phyloP scores from a whole-genome alignment of 768 basidiomycete species.

The Amanita pseudoporphyria region DNA sequence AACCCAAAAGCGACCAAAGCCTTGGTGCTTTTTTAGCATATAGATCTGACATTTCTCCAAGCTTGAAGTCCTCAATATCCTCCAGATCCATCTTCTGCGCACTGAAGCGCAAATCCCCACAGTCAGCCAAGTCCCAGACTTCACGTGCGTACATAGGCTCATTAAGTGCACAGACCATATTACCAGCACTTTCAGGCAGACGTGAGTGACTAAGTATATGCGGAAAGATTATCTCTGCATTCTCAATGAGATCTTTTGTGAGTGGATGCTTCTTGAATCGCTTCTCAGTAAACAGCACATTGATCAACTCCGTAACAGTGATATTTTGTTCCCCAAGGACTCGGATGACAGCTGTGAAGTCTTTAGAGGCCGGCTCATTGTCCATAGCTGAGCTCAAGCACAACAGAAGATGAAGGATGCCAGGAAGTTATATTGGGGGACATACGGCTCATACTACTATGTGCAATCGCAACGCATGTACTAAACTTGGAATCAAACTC shows the following conservation, averaged over 20 bases:
- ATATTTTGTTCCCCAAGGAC: neutral
- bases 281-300: conserved; percentile 15
- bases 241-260: neutral
- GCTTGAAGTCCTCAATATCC: neutral
- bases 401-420: neutral
- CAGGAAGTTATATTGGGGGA: too few species aligned
- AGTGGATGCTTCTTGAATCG: neutral
- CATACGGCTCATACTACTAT: neutral
- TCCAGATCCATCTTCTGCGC: neutral
- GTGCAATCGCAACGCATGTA: neutral
- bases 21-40: neutral
- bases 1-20: neutral
- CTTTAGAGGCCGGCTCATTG: neutral
- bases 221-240: neutral
- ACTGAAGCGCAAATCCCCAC: neutral
- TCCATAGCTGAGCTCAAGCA: neutral
- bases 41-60: neutral
- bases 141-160: neutral
- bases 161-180: neutral
- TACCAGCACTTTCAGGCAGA: neutral
- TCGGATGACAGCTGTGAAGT: neutral
- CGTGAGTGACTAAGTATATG: neutral
- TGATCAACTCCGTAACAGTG: conserved; percentile 21
- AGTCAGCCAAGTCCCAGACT: neutral
- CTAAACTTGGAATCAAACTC: conserved; percentile 1